Base-by-base conservation (phyloP, 2,329 filamentous ascomycete species). In the Dothidotthia symphoricarpi region DNA sequence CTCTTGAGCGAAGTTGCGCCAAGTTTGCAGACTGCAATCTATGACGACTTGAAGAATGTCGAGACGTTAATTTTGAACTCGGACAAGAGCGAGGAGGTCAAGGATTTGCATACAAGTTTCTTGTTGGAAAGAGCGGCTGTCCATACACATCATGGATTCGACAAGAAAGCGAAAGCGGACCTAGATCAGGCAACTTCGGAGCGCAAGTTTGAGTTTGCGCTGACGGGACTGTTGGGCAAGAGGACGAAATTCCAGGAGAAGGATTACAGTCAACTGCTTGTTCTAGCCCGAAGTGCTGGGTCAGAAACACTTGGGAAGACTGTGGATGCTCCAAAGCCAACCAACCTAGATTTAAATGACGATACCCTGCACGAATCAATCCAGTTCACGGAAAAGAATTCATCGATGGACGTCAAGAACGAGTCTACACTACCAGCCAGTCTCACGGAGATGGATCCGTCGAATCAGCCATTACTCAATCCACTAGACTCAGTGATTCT, bases 321-420 rank as follows among this genome's bases (percentile, higher is more conserved):
- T 4, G 40, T 53, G 29, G 48, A 52, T 25, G 41, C 61, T 3
- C 67, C 68, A 2, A 70, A 67, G 28, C 88, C 89, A 0, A 78
- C 84, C 52, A 83, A 84, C 3, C 65, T 97, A 11, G 78, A 85
- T 24, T 71, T 97, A 3, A 94, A 97, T 59, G 87, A 98, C 55
- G 93, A 98, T 61, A 97, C 93, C 0, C 75, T 98, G 0, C 75
- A 97, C 2, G 93, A 98, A 63, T 80, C 82, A 3, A 91, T 98
- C 26, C 77, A 85, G 1, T 98, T 96, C 58, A 77, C 80, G 0
- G 77, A 82, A 37, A 71, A 75, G 4, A 61, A 72, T 1, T 66
- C 68, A 1, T 67, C 68, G 0, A 70, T 63, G 5, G 61, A 66
- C 3, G 57, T 73, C 19, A 61, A 72, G 16, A 69, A 74, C 5